Percentiles rank a stretch among this genome's conserved stretches.
Conservation (phyloP, 2,329 filamentous ascomycete species). For the Didymella glomerata region DNA sequence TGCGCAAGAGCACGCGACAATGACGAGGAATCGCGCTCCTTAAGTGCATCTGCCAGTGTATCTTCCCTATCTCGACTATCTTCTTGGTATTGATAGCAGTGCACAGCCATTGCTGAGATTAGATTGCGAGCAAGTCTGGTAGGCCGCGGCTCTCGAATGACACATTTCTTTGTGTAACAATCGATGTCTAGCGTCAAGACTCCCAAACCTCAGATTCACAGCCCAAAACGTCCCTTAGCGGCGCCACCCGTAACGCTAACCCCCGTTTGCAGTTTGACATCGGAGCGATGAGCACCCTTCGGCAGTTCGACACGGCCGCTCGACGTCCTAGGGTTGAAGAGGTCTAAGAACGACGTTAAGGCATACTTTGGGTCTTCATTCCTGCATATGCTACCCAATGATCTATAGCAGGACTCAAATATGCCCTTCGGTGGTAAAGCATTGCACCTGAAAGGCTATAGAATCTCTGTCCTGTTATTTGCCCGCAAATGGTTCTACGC, state of each 20-base stretch:
- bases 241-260: slow-evolving; percentile 16
- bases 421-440: no score
- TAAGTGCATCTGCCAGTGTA: slow-evolving; percentile 6
- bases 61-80: slow-evolving; percentile 14
- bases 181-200: slow-evolving; percentile 1
- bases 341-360: slow-evolving; percentile 55
- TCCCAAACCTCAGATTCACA: slow-evolving; percentile 5
- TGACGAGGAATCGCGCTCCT: not conserved
- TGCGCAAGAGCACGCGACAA: not conserved
- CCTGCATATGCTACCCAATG: no score
- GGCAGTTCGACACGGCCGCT: slow-evolving; percentile 2
- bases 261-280: not conserved
- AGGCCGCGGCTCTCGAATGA: slow-evolving; percentile 8
- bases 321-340: slow-evolving; percentile 44
- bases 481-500: no score
- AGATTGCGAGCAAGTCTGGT: slow-evolving; percentile 15
- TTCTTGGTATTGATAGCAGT: slow-evolving; percentile 1
- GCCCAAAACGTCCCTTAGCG: slow-evolving; percentile 9
- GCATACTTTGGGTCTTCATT: no score
- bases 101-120: slow-evolving; percentile 11
- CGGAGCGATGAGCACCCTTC: slow-evolving; percentile 2
- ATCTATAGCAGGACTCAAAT: no score
- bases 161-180: slow-evolving; percentile 18
- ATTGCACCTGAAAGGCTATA: no score
- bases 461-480: no score